Percentiles rank a stretch among this genome's conserved stretches.
Evolutionary conservation across 2,329 filamentous ascomycete species (phyloP).

Genomic region (Colletotrichum tofieldiae): DNA sequence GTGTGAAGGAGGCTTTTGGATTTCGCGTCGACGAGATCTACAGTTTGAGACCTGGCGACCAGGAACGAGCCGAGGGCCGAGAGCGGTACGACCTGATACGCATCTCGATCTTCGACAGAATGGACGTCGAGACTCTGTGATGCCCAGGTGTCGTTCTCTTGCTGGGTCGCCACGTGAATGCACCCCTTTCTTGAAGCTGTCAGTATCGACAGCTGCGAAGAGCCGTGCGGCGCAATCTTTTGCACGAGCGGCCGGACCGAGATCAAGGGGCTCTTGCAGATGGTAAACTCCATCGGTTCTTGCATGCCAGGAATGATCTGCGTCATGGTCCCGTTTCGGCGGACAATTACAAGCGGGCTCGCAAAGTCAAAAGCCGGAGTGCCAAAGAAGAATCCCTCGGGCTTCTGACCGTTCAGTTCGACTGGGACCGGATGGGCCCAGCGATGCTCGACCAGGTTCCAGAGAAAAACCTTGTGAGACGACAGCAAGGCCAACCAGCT

Average conservation of each 20-base stretch:
- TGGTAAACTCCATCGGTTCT: conserved; percentile 58
- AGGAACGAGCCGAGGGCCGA: conserved; percentile 73
- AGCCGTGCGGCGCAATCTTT: conserved; percentile 56
- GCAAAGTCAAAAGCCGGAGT: conserved; percentile 54
- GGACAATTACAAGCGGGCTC: conserved; percentile 72
- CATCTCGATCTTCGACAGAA: conserved; percentile 58
- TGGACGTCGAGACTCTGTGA: conserved; percentile 62
- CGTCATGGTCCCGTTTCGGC: conserved; percentile 74
- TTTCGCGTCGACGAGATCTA: conserved; percentile 71
- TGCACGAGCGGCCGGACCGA: conserved; percentile 64
- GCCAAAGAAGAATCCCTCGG: conserved; percentile 76
- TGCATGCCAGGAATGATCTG: conserved; percentile 68
- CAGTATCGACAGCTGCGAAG: conserved; percentile 53
- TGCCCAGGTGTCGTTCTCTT: conserved; percentile 62
- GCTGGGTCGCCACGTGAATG: conserved; percentile 62
- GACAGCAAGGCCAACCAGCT: conserved; percentile 79
- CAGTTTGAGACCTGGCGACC: conserved; percentile 69
- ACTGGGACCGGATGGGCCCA: conserved; percentile 72
- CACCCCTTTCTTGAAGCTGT: conserved; percentile 67
- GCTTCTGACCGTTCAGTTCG: conserved; percentile 71
- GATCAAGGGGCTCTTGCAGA: conserved; percentile 69
- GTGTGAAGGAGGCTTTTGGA: conserved; percentile 69
- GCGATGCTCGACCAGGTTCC: conserved; percentile 71
- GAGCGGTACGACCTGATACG: conserved; percentile 72
- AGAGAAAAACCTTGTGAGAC: conserved; percentile 71